Percentiles rank a stretch among this genome's conserved stretches.
Evolutionary conservation across 805 yeast species (phyloP).

Genomic region (Cyberlindnera mississippiensis): DNA sequence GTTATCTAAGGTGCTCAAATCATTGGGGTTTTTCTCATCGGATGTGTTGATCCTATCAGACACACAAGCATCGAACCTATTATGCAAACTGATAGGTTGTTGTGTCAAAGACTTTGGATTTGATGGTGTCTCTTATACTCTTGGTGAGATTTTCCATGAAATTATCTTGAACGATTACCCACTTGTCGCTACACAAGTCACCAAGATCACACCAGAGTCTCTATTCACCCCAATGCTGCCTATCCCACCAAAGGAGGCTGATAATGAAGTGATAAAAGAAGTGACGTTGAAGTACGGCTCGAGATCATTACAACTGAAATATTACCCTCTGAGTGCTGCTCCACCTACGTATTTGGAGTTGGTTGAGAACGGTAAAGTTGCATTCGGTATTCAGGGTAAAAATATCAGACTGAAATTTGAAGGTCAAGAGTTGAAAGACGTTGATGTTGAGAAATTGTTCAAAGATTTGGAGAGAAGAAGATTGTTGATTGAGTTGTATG

Average conservation of each 20-base stretch:
- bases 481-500: conserved; percentile 22
- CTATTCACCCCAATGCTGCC: conserved; percentile 24
- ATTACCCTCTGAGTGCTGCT: conserved; percentile 59
- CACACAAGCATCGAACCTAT: conserved; percentile 48
- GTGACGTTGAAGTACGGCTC: conserved; percentile 49
- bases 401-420: conserved; percentile 18
- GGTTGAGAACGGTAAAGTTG: conserved; percentile 69
- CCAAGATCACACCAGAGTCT: conserved; percentile 24
- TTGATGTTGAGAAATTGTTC: conserved; percentile 20
- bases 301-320: conserved; percentile 59
- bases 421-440: conserved; percentile 16
- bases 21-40: conserved; percentile 34
- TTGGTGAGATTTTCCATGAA: conserved; percentile 66
- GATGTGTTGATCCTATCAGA: conserved; percentile 36
- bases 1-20: conserved; percentile 33
- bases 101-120: conserved; percentile 79
- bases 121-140: conserved; percentile 57
- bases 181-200: conserved; percentile 43
- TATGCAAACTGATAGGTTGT: conserved; percentile 61
- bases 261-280: conserved; percentile 32
- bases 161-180: conserved; percentile 63
- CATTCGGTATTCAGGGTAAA: conserved; percentile 41
- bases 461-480: conserved; percentile 13
- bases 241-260: conserved; percentile 36
- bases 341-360: conserved; percentile 80